A percentile compares a stretch with the other conserved stretches of the same genome.
Conservation (phyloP, 129 eudicot species). For the Scalesia atractyloides region DNA sequence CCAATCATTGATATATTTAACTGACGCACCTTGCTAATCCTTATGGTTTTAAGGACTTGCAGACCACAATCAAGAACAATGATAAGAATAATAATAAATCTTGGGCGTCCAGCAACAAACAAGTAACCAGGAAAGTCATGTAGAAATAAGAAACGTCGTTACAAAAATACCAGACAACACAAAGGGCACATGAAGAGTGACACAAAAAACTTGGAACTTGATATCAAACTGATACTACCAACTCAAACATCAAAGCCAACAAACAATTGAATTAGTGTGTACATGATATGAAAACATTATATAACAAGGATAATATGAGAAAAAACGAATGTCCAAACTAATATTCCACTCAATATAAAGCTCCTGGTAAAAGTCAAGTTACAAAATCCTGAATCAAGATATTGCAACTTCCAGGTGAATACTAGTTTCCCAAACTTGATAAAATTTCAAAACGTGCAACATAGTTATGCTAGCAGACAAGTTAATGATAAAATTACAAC, state of each 20-base stretch:
- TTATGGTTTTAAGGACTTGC: too few relatives aligned
- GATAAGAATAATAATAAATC: background rate
- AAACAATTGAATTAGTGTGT: background rate
- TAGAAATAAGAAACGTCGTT: background rate
- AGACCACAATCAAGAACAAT: background rate
- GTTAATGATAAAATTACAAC: too few relatives aligned
- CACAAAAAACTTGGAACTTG: background rate
- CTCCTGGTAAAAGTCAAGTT: too few relatives aligned
- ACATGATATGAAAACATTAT: background rate
- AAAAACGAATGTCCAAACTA: too few relatives aligned
- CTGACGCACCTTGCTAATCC: background rate
- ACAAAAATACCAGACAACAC: background rate
- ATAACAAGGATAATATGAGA: too few relatives aligned
- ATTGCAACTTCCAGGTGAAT: too few relatives aligned
- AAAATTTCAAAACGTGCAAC: too few relatives aligned
- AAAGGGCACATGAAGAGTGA: background rate
- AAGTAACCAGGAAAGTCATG: background rate
- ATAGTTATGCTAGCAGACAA: too few relatives aligned
- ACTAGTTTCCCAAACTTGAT: too few relatives aligned
- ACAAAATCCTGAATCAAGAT: too few relatives aligned
- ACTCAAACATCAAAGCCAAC: background rate
- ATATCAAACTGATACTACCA: background rate
- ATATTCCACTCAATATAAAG: too few relatives aligned
- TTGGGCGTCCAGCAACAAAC: background rate
- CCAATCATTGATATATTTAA: too few relatives aligned